Evolutionary conservation across 768 basidiomycete genomes (phyloP).

Genomic region (Pulveroboletus frians): DNA sequence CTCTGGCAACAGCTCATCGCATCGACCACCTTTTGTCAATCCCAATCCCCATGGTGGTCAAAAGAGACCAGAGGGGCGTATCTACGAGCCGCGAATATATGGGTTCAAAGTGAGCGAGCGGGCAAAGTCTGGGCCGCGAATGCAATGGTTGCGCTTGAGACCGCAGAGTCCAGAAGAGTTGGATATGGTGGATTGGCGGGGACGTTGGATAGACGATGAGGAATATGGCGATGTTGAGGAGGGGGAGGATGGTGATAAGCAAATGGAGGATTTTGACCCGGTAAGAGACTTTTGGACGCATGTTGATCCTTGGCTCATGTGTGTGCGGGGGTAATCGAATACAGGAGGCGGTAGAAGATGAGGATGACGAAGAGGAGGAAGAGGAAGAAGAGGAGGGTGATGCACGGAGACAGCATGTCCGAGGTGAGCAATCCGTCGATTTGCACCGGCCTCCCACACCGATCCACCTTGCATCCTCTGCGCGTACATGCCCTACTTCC

Average conservation of each 20-base stretch:
- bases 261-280: constrained; percentile 84
- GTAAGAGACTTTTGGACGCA: constrained; percentile 36
- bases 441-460: constrained; percentile 37
- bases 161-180: constrained; percentile 77
- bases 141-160: constrained; percentile 92
- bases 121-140: constrained; percentile 90
- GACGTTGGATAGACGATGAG: constrained; percentile 79
- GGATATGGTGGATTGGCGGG: constrained; percentile 86
- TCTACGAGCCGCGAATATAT: constrained; percentile 91
- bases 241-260: constrained; percentile 53
- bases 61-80: constrained; percentile 78
- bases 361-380: constrained; percentile 53
- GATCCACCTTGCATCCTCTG: constrained; percentile 38
- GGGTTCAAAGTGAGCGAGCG: constrained; percentile 97
- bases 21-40: constrained; percentile 65
- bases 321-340: constrained; percentile 1
- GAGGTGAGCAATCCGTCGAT: constrained; percentile 35
- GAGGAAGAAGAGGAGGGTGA: constrained; percentile 31
- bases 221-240: constrained; percentile 66
- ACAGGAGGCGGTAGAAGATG: constrained; percentile 53
- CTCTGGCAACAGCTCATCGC: constrained; percentile 44
- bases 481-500: constrained; percentile 48
- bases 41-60: constrained; percentile 88
- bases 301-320: constrained; percentile 7
- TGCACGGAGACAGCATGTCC: constrained; percentile 26